phyloP scores from a whole-genome alignment of 1,284 basidiomycete species.

The Malassezia pachydermatis region DNA sequence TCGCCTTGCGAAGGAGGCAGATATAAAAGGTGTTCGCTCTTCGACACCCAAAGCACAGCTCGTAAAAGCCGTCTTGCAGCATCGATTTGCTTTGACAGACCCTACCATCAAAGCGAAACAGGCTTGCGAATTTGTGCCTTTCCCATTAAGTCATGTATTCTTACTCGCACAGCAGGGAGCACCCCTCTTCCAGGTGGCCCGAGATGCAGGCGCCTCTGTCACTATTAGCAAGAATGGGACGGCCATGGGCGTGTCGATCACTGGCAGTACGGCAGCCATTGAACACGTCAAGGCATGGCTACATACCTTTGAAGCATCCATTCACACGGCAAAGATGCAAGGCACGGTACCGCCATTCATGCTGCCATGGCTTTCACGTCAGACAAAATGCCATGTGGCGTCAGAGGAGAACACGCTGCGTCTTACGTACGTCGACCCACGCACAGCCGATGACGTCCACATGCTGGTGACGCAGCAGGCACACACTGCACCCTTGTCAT shows the following conservation, averaged over 20 bases:
- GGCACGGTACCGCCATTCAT: neutral
- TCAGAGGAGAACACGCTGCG: neutral
- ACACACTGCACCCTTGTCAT: neutral
- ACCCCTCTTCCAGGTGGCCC: neutral
- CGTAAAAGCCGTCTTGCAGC: conserved; percentile 7
- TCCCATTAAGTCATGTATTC: conserved; percentile 6
- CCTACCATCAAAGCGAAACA: neutral
- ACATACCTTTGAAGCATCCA: neutral
- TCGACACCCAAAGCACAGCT: conserved; percentile 5
- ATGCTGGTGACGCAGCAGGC: conserved; percentile 6
- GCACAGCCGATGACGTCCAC: neutral
- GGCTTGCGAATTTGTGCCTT: neutral
- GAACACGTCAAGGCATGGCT: conserved; percentile 5
- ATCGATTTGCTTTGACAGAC: conserved; percentile 9
- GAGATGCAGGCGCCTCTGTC: neutral
- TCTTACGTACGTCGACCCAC: neutral
- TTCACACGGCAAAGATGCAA: neutral
- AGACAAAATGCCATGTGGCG: conserved; percentile 6
- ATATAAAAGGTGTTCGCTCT: neutral
- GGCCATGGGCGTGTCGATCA: conserved; percentile 1
- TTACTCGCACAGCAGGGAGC: neutral
- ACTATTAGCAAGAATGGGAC: conserved; percentile 1
- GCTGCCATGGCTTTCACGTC: neutral
- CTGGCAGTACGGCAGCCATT: neutral
- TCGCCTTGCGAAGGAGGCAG: conserved; percentile 7